A percentile compares a stretch with the other conserved stretches of the same genome.
Conservation (phyloP, 2,329 filamentous ascomycete species). For the Colletotrichum tanaceti region DNA sequence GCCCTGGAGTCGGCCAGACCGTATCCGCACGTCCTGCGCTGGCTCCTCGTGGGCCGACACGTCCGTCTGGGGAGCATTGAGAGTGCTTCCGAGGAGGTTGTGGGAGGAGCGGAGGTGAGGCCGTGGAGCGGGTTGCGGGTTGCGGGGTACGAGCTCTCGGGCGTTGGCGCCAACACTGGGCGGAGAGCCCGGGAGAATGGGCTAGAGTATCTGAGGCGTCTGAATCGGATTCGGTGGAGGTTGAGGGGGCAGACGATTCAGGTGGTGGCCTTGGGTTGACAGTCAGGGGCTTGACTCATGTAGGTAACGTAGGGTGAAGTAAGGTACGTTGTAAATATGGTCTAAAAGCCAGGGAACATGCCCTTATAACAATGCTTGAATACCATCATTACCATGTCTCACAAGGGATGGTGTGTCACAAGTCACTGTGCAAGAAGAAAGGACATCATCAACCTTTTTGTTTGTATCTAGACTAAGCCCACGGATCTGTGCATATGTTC, state of each 20-base stretch:
- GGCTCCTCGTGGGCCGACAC: slow-evolving; percentile 40
- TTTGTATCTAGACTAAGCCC: no score
- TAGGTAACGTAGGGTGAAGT: no score
- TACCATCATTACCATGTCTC: no score
- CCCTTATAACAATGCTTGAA: no score
- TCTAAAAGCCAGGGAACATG: no score
- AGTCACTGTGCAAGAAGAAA: no score
- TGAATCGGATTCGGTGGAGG: not conserved
- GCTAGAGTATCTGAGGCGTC: slow-evolving; percentile 14
- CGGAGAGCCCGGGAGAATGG: slow-evolving; percentile 2
- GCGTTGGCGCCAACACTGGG: not conserved
- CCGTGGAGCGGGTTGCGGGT: slow-evolving; percentile 9
- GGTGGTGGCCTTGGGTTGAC: not conserved
- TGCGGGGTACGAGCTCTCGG: not conserved
- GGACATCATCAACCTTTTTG: no score
- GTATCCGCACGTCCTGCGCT: slow-evolving; percentile 33
- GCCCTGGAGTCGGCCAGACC: slow-evolving; percentile 30
- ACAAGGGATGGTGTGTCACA: no score
- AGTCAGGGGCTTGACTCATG: no score
- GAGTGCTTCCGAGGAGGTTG: not conserved
- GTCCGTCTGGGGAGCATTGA: not conserved
- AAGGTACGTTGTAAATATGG: no score
- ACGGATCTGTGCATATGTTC: no score
- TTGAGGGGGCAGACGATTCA: not conserved
- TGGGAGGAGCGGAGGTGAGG: not conserved